Conservation (phyloP, 2,329 filamentous ascomycete genomes). For the Penicillium sp. region DNA sequence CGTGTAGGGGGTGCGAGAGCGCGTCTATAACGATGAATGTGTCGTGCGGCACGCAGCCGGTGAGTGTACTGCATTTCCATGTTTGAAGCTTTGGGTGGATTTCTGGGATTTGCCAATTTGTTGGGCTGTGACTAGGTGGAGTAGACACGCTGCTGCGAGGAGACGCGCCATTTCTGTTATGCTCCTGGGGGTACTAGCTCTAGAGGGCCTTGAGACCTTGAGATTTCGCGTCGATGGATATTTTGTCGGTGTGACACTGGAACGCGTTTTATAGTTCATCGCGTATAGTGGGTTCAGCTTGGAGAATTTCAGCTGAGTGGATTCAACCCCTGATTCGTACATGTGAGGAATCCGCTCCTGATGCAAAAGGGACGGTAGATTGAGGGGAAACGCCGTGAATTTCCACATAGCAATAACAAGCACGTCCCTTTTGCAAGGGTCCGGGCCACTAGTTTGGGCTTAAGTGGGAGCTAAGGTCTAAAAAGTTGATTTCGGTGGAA, state of each 20-base stretch:
- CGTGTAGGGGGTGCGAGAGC: constrained; percentile 55
- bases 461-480: background rate
- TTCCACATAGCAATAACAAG: background rate
- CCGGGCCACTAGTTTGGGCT: background rate
- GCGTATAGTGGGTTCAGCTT: no score
- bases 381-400: background rate
- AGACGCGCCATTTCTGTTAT: constrained; percentile 16
- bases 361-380: background rate
- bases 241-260: background rate
- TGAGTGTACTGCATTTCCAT: constrained; percentile 50
- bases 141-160: constrained; percentile 29
- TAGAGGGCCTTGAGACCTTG: background rate
- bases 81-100: constrained; percentile 53
- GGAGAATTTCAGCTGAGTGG: no score
- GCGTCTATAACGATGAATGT: constrained; percentile 55
- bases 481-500: background rate
- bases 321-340: background rate
- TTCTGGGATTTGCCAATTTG: constrained; percentile 51
- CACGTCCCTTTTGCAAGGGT: background rate
- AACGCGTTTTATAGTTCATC: background rate
- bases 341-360: background rate
- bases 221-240: background rate
- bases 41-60: constrained; percentile 51
- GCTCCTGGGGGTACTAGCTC: background rate
- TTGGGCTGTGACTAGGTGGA: constrained; percentile 51